Percentiles rank a stretch among this genome's conserved stretches.
Evolutionary conservation across 176 grass and related monocot genomes (phyloP).

Genomic region (Cymbopogon citratus): DNA sequence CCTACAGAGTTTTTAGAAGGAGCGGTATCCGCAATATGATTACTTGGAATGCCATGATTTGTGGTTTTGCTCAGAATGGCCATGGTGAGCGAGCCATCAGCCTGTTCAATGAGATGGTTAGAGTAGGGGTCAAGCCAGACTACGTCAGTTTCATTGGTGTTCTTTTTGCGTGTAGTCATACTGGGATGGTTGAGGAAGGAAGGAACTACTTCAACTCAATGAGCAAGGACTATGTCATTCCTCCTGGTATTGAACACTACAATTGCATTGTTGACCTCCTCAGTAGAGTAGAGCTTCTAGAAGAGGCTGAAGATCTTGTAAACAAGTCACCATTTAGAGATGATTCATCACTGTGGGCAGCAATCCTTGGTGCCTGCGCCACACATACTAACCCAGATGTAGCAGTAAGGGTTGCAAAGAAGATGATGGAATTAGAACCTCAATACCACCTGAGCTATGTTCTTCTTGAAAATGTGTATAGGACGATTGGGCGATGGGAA

Average conservation of each 20-base stretch:
- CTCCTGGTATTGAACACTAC: constrained; percentile 69
- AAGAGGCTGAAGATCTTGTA: constrained; percentile 85
- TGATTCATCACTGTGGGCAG: constrained; percentile 62
- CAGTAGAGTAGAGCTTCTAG: constrained; percentile 62
- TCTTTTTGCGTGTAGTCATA: constrained; percentile 75
- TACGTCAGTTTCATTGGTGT: constrained; percentile 73
- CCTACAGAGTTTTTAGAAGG: constrained; percentile 43
- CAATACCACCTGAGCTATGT: constrained; percentile 73
- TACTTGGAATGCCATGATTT: constrained; percentile 92
- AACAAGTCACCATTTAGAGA: constrained; percentile 44
- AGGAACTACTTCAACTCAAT: constrained; percentile 64
- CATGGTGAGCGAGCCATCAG: constrained; percentile 39
- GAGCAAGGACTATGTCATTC: constrained; percentile 45
- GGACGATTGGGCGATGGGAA: constrained; percentile 61
- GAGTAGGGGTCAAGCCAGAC: constrained; percentile 46
- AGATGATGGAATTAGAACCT: constrained; percentile 72
- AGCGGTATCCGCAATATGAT: constrained; percentile 51
- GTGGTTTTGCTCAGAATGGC: constrained; percentile 81
- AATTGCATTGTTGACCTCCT: constrained; percentile 94
- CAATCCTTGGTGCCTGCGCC: constrained; percentile 59
- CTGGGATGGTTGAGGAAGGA: constrained; percentile 67
- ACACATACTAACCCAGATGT: constrained; percentile 56
- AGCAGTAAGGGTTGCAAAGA: constrained; percentile 67
- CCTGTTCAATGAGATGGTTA: constrained; percentile 59
- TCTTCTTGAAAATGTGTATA: constrained; percentile 84